These are phyloP conservation scores for Sungouiella thailandica DNA, from an alignment of 805 yeast genomes.

Conservation along the genomic window DNA sequence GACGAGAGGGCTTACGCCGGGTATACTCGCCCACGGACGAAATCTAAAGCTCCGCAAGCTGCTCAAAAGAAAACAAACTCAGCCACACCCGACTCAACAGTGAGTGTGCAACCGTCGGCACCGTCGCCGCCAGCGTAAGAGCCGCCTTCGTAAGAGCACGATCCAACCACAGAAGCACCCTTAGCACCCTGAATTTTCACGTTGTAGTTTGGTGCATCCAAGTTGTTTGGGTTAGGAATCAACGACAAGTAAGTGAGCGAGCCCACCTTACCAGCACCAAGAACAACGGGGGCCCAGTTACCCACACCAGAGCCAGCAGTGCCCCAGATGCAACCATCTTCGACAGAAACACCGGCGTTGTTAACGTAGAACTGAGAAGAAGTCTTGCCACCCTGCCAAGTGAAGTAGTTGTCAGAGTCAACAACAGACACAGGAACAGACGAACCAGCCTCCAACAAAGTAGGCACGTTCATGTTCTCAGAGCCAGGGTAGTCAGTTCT, in stretches of 20 bases:
- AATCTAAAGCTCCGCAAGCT: no score
- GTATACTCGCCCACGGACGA: background rate
- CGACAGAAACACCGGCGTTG: slow-evolving; percentile 68
- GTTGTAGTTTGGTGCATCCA: slow-evolving; percentile 35
- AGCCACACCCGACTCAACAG: slow-evolving; percentile 14
- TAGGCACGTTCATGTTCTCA: slow-evolving; percentile 96
- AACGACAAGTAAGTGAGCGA: slow-evolving; percentile 64
- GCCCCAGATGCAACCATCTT: slow-evolving; percentile 75
- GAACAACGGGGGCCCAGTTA: slow-evolving; percentile 76
- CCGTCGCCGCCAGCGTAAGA: slow-evolving; percentile 15
- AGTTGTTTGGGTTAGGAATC: slow-evolving; percentile 76
- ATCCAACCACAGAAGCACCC: slow-evolving; percentile 14
- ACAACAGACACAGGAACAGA: slow-evolving; percentile 72
- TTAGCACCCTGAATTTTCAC: slow-evolving; percentile 33
- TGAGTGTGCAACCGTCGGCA: slow-evolving; percentile 17
- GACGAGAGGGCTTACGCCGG: background rate
- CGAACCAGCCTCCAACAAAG: slow-evolving; percentile 67
- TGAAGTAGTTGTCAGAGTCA: slow-evolving; percentile 71
- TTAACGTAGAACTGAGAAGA: slow-evolving; percentile 97
- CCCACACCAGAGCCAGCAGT: slow-evolving; percentile 53
- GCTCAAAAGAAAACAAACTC: slow-evolving; percentile 16
- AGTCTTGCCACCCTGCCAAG: slow-evolving; percentile 76
- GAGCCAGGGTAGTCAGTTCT: slow-evolving; percentile 99
- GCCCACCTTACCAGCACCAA: slow-evolving; percentile 68
- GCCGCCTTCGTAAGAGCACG: slow-evolving; percentile 15